A percentile compares a stretch with the other conserved stretches of the same genome.
Evolutionary conservation across 768 basidiomycete species (phyloP).

Genomic region (Termitomyces sp.): DNA sequence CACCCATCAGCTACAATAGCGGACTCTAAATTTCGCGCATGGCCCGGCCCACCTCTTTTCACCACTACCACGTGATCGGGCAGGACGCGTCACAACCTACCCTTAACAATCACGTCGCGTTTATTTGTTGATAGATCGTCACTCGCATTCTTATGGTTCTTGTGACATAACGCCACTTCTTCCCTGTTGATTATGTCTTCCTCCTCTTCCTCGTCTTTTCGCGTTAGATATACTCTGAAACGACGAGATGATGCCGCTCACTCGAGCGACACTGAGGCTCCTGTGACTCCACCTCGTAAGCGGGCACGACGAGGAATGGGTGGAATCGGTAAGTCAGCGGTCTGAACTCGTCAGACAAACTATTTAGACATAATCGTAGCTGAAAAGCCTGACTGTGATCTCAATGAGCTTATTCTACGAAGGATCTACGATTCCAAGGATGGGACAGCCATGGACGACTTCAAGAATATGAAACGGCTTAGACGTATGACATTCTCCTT

Average conservation of each 20-base stretch:
- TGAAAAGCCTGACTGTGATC: slow-evolving; percentile 13
- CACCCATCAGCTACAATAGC: too few relatives aligned
- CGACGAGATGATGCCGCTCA: slow-evolving; percentile 2
- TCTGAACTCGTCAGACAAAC: not conserved
- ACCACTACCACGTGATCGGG: not conserved
- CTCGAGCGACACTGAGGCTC: slow-evolving; percentile 18
- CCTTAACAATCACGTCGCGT: slow-evolving; percentile 14
- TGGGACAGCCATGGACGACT: slow-evolving; percentile 11
- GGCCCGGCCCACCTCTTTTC: rapidly evolving
- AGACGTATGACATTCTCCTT: slow-evolving; percentile 6
- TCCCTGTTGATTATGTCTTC: slow-evolving; percentile 5
- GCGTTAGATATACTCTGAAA: slow-evolving; percentile 9
- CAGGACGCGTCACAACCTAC: slow-evolving; percentile 2
- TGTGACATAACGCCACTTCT: not conserved
- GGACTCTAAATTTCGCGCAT: too few relatives aligned
- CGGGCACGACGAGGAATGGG: slow-evolving; percentile 11
- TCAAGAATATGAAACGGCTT: slow-evolving; percentile 15
- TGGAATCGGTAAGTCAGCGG: slow-evolving; percentile 7
- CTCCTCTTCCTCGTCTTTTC: slow-evolving; percentile 8
- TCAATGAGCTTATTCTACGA: slow-evolving; percentile 13
- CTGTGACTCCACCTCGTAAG: slow-evolving; percentile 14
- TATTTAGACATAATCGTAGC: not conserved
- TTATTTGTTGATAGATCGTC: slow-evolving; percentile 10
- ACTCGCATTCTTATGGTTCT: not conserved
- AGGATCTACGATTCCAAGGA: slow-evolving; percentile 11